Percentiles rank a stretch among this genome's conserved stretches.
phyloP scores from a whole-genome alignment of 768 basidiomycete genomes.

The Tephrocybe sp. region DNA sequence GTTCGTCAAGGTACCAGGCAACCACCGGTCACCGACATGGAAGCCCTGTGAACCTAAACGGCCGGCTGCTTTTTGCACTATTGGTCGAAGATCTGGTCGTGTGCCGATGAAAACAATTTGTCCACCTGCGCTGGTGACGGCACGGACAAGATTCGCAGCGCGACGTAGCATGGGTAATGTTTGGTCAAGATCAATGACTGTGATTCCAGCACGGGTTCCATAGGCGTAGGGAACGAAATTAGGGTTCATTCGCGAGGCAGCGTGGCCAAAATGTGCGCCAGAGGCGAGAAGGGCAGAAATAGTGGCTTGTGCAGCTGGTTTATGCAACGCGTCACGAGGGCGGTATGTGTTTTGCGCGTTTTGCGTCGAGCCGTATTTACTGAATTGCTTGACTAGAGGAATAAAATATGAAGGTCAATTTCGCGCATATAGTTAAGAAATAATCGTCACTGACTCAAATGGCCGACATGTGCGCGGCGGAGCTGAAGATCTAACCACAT shows the following conservation, averaged over 20 bases:
- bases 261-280: constrained; percentile 93
- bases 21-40: constrained; percentile 86
- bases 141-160: constrained; percentile 83
- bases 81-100: constrained; percentile 68
- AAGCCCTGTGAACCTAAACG: constrained; percentile 80
- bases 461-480: constrained; percentile 51
- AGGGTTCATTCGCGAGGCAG: constrained; percentile 78
- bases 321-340: constrained; percentile 67
- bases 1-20: constrained; percentile 95
- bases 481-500: constrained; percentile 69
- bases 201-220: constrained; percentile 84
- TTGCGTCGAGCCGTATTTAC: constrained; percentile 76
- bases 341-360: constrained; percentile 65
- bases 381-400: constrained; percentile 55
- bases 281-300: constrained; percentile 89
- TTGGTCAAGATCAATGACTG: constrained; percentile 92
- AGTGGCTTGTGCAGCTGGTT: constrained; percentile 68
- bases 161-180: constrained; percentile 90
- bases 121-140: constrained; percentile 78
- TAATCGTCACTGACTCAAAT: constrained; percentile 44
- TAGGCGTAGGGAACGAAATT: constrained; percentile 92
- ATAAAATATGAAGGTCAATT: constrained; percentile 7
- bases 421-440: background rate
- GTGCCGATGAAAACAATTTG: constrained; percentile 90
- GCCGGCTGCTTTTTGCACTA: constrained; percentile 76